A percentile compares a stretch with the other conserved stretches of the same genome.
phyloP scores from a whole-genome alignment of 2,329 filamentous ascomycete genomes.

The Cercospora brassicicola region DNA sequence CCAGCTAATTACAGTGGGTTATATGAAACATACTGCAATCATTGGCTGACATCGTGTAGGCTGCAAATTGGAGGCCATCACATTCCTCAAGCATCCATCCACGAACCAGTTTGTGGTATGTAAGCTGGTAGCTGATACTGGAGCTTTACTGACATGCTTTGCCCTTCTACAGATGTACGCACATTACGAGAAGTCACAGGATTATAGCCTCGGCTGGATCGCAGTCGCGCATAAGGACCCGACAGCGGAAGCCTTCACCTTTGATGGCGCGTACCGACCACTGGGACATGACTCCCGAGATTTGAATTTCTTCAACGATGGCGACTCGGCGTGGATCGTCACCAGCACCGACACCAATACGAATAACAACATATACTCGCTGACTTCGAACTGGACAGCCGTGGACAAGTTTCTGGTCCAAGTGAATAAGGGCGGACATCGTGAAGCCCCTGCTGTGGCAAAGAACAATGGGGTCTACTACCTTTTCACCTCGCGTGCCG shows the following conservation, averaged over 20 bases:
- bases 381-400: constrained; percentile 24
- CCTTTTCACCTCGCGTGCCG: constrained; percentile 26
- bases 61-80: constrained; percentile 27
- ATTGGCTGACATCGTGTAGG: neutral
- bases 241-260: constrained; percentile 17
- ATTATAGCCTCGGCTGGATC: constrained; percentile 26
- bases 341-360: constrained; percentile 28
- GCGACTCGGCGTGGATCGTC: constrained; percentile 21
- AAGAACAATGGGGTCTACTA: constrained; percentile 23
- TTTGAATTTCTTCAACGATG: constrained; percentile 28
- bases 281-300: constrained; percentile 27
- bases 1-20: constrained; percentile 7
- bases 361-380: constrained; percentile 28
- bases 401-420: constrained; percentile 20
- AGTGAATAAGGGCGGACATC: constrained; percentile 19
- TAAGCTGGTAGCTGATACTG: neutral
- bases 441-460: constrained; percentile 27
- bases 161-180: constrained; percentile 22
- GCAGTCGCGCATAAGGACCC: constrained; percentile 27
- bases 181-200: constrained; percentile 25
- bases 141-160: neutral
- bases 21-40: neutral
- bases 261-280: constrained; percentile 25
- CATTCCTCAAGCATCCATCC: constrained; percentile 20
- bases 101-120: constrained; percentile 17